These are phyloP conservation scores for Elongisporangium anandrum DNA, from an alignment of 352 stramenopile genomes.

Conservation along the genomic window DNA sequence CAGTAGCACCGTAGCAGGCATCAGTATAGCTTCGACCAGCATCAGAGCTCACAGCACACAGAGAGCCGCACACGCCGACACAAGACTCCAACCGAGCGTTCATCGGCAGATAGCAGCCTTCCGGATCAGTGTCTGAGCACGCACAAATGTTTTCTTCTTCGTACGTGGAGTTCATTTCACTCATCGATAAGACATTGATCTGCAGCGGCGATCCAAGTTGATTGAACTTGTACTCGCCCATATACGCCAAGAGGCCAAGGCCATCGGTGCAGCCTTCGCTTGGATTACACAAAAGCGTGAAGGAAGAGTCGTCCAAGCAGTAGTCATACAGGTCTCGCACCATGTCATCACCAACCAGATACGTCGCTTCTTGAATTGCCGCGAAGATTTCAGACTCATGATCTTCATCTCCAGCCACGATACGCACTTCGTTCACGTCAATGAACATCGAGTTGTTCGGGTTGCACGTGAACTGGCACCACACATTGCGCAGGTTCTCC, in stretches of 20 bases:
- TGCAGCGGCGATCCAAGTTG: slow-evolving; percentile 56
- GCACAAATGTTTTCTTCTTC: slow-evolving; percentile 39
- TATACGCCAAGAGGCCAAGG: slow-evolving; percentile 48
- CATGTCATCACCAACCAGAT: slow-evolving; percentile 58
- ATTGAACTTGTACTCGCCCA: slow-evolving; percentile 62
- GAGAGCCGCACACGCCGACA: slow-evolving; percentile 40
- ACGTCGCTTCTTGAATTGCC: slow-evolving; percentile 48
- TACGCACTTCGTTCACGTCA: slow-evolving; percentile 44
- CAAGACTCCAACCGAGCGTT: slow-evolving; percentile 43
- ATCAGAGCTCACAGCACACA: slow-evolving; percentile 31
- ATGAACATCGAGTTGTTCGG: slow-evolving; percentile 65
- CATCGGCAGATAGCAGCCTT: slow-evolving; percentile 45
- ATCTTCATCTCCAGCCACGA: slow-evolving; percentile 39
- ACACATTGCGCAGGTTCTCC: slow-evolving; percentile 62
- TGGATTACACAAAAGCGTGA: slow-evolving; percentile 50
- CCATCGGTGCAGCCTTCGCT: slow-evolving; percentile 49
- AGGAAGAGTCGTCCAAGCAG: slow-evolving; percentile 49
- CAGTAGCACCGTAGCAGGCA: slow-evolving; percentile 27
- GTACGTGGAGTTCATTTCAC: slow-evolving; percentile 13
- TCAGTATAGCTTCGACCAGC: slow-evolving; percentile 37
- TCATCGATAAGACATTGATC: slow-evolving; percentile 56
- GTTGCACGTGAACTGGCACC: slow-evolving; percentile 60
- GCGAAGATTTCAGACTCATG: slow-evolving; percentile 34
- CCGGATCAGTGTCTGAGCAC: slow-evolving; percentile 31
- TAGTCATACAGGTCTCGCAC: slow-evolving; percentile 65